These are phyloP conservation scores for Pelargonium citronellum DNA, from an alignment of 441 rosid species.

Conservation along the genomic window DNA sequence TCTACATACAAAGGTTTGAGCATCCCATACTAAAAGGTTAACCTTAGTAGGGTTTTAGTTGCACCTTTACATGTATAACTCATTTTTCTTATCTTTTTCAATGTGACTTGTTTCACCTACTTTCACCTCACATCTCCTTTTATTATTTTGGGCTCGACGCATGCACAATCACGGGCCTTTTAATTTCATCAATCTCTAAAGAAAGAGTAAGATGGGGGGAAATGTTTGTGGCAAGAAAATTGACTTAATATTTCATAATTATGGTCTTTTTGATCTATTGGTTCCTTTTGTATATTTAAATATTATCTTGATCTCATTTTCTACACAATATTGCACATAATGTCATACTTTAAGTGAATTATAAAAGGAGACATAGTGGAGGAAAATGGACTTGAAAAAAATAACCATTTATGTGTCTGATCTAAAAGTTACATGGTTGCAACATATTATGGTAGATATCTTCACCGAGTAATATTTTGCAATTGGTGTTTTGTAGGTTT, in stretches of 20 bases:
- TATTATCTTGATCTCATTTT: background rate
- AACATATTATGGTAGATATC: background rate
- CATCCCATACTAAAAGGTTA: too few species aligned
- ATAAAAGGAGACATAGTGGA: background rate
- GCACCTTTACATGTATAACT: too few species aligned
- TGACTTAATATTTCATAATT: background rate
- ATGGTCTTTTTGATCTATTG: background rate
- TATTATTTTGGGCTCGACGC: too few species aligned
- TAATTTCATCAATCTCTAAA: background rate
- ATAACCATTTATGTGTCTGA: background rate
- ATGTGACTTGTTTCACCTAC: too few species aligned
- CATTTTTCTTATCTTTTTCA: too few species aligned
- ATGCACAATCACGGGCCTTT: too few species aligned
- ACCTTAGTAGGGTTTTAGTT: too few species aligned
- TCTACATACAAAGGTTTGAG: too few species aligned
- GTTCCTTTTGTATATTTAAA: background rate
- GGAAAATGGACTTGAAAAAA: background rate
- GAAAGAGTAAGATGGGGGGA: background rate
- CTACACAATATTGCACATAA: background rate
- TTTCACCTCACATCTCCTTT: too few species aligned
- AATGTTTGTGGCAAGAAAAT: background rate
- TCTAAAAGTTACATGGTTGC: background rate
- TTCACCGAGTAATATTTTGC: background rate
- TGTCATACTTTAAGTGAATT: background rate
- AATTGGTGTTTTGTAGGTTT: background rate